Percentiles rank a stretch among this genome's conserved stretches.
These are phyloP conservation scores for Backusella westeae DNA, from an alignment of 192 early-diverging fungal species.

Conservation along the genomic window DNA sequence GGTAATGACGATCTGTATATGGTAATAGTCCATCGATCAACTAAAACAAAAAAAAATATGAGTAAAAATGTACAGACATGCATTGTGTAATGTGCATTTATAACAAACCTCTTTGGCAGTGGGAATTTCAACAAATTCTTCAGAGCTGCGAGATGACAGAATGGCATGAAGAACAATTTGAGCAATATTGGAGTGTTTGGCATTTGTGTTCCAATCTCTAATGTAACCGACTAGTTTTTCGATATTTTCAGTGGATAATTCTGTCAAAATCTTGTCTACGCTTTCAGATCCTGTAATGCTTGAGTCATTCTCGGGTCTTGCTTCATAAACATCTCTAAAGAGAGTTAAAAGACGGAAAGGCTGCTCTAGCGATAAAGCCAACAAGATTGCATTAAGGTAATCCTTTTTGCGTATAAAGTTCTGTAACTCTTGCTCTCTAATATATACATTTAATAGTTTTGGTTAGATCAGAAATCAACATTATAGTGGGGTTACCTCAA, in stretches of 20 bases:
- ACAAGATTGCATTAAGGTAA: slow-evolving; percentile 86
- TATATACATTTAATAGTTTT: not conserved
- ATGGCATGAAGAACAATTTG: slow-evolving; percentile 83
- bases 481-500: not conserved
- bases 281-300: slow-evolving; percentile 59
- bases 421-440: slow-evolving; percentile 85
- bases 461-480: not conserved
- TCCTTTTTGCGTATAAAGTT: slow-evolving; percentile 87
- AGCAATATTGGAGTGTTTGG: slow-evolving; percentile 72
- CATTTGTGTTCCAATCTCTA: slow-evolving; percentile 95
- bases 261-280: slow-evolving; percentile 70
- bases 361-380: slow-evolving; percentile 89
- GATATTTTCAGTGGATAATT: slow-evolving; percentile 66
- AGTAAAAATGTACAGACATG: slow-evolving; percentile 10
- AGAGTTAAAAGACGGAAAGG: slow-evolving; percentile 81
- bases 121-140: slow-evolving; percentile 71
- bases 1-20: slow-evolving; percentile 92
- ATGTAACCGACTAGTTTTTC: slow-evolving; percentile 81
- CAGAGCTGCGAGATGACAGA: slow-evolving; percentile 60
- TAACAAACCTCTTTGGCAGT: slow-evolving; percentile 70
- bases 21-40: slow-evolving; percentile 80
- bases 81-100: not conserved
- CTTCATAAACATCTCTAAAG: slow-evolving; percentile 58
- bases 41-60: slow-evolving; percentile 17
- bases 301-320: slow-evolving; percentile 46